Evolutionary conservation across 352 stramenopile genomes (phyloP).

Genomic region (Sclerospora graminicola): DNA sequence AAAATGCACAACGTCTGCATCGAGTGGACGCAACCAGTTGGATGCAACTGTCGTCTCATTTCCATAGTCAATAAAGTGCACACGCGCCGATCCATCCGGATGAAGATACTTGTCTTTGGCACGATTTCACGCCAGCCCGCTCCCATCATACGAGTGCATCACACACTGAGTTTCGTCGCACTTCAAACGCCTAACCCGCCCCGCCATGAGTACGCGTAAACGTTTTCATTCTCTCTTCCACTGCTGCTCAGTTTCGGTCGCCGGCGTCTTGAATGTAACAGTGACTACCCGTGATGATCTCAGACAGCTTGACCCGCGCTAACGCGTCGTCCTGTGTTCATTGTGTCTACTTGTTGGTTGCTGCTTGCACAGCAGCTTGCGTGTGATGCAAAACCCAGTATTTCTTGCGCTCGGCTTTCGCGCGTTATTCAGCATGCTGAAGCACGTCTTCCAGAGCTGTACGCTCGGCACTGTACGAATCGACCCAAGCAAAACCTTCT

Average conservation of each 20-base stretch:
- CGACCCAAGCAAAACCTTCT: too few relatives aligned
- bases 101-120: too few relatives aligned
- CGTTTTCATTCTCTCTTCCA: too few relatives aligned
- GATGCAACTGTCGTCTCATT: too few relatives aligned
- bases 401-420: constrained; percentile 88
- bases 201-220: too few relatives aligned
- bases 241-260: constrained; percentile 77
- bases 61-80: too few relatives aligned
- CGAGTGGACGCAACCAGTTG: too few relatives aligned
- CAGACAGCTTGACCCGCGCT: constrained; percentile 83
- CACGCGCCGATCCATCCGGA: too few relatives aligned
- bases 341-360: constrained; percentile 30
- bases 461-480: too few relatives aligned
- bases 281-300: constrained; percentile 89
- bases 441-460: constrained; percentile 58
- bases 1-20: constrained; percentile 82
- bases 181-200: too few relatives aligned
- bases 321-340: constrained; percentile 58
- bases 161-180: too few relatives aligned
- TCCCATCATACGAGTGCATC: constrained; percentile 93
- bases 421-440: constrained; percentile 71
- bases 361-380: constrained; percentile 36
- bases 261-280: constrained; percentile 91
- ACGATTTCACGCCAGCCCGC: too few relatives aligned
- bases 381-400: constrained; percentile 88